A percentile compares a stretch with the other conserved stretches of the same genome.
phyloP scores from a whole-genome alignment of 1,139 yeast genomes.

The Spathaspora sp. region DNA sequence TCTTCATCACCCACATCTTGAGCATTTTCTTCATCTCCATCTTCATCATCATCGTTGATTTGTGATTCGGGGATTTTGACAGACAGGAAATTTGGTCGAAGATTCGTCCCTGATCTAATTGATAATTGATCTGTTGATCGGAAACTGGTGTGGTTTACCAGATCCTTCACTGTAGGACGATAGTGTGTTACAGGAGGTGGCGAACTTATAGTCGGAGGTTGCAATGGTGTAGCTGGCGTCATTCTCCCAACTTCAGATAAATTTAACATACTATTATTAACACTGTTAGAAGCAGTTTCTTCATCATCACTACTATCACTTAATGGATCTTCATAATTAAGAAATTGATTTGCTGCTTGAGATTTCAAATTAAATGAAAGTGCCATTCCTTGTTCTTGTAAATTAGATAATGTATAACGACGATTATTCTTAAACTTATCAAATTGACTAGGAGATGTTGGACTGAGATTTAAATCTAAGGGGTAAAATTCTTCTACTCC shows the following conservation, averaged over 20 bases:
- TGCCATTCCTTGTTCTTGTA: slow-evolving; percentile 73
- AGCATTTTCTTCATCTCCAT: slow-evolving; percentile 19
- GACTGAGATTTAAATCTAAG: slow-evolving; percentile 23
- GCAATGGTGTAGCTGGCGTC: not conserved
- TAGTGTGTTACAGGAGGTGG: not conserved
- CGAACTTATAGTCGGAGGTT: not conserved
- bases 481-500: slow-evolving; percentile 20
- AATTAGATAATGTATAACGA: slow-evolving; percentile 53
- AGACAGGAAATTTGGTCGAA: slow-evolving; percentile 73
- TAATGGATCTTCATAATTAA: slow-evolving; percentile 22
- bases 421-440: slow-evolving; percentile 27
- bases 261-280: slow-evolving; percentile 2
- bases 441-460: slow-evolving; percentile 17
- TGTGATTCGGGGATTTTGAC: slow-evolving; percentile 75
- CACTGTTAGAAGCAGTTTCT: slow-evolving; percentile 8
- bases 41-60: slow-evolving; percentile 66
- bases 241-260: not conserved
- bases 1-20: slow-evolving; percentile 12
- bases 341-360: slow-evolving; percentile 29
- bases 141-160: slow-evolving; percentile 3
- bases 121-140: slow-evolving; percentile 26
- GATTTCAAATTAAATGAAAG: slow-evolving; percentile 68
- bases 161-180: slow-evolving; percentile 1
- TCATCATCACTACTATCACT: slow-evolving; percentile 32
- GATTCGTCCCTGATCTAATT: slow-evolving; percentile 34